Percentiles rank a stretch among this genome's conserved stretches.
Evolutionary conservation across 2,329 filamentous ascomycete species (phyloP).

Genomic region (Paecilomyces sp.): DNA sequence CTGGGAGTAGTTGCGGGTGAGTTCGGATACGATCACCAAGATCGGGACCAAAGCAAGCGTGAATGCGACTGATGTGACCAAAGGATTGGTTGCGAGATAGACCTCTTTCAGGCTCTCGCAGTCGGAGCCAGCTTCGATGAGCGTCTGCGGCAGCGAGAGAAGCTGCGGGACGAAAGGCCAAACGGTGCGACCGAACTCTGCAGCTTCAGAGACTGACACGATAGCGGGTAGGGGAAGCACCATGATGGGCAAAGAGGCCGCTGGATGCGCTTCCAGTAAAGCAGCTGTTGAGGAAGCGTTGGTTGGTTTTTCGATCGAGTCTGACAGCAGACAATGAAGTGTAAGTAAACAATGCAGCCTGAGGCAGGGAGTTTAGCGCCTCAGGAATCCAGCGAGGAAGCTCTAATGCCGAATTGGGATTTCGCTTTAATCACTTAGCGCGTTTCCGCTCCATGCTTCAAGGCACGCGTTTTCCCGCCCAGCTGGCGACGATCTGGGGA

Average conservation of each 20-base stretch:
- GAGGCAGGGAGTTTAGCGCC: background rate
- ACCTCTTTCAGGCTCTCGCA: constrained; percentile 58
- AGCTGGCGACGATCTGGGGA: background rate
- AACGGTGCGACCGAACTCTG: constrained; percentile 67
- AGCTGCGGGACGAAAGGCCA: constrained; percentile 67
- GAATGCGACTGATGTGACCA: constrained; percentile 66
- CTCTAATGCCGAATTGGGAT: background rate
- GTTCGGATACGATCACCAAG: constrained; percentile 69
- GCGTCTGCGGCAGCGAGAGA: constrained; percentile 59
- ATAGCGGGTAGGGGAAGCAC: constrained; percentile 60
- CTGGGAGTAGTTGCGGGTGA: constrained; percentile 95
- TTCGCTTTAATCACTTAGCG: background rate
- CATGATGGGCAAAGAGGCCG: constrained; percentile 42
- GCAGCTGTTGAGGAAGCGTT: background rate
- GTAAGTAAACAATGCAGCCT: background rate
- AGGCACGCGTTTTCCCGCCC: background rate
- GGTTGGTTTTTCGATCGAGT: background rate
- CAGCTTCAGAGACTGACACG: constrained; percentile 63
- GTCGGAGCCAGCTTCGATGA: constrained; percentile 54
- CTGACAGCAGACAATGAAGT: background rate
- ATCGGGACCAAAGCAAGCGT: constrained; percentile 64
- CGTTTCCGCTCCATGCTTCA: background rate
- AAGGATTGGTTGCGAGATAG: constrained; percentile 79
- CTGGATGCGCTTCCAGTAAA: background rate
- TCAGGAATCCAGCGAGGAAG: background rate